Evolutionary conservation across 208 protist genomes (phyloP).

Genomic region (Wallacemonas sp.): DNA sequence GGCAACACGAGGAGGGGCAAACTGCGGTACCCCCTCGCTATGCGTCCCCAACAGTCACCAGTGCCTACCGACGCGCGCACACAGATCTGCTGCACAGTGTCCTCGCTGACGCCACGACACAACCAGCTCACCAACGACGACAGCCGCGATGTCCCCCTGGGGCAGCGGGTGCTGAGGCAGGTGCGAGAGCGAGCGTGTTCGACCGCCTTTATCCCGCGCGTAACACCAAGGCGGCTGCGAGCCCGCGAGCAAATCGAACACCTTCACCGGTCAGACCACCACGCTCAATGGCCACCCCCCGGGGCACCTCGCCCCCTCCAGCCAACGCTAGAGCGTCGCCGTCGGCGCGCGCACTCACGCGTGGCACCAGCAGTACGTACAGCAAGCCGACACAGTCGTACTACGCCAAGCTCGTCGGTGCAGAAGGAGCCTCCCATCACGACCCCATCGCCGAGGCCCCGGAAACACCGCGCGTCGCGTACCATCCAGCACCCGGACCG

Average conservation of each 20-base stretch:
- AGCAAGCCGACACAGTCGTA: slow-evolving; percentile 63
- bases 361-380: slow-evolving; percentile 22
- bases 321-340: neutral
- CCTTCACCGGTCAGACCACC: neutral
- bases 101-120: no score
- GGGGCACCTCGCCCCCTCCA: neutral
- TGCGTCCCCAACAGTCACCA: neutral
- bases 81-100: neutral
- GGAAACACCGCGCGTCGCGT: slow-evolving; percentile 48
- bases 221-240: neutral
- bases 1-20: no score
- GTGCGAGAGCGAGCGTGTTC: neutral
- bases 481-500: slow-evolving; percentile 51
- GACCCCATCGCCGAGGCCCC: slow-evolving; percentile 31
- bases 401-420: slow-evolving; percentile 41
- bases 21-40: neutral
- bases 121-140: no score
- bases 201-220: neutral
- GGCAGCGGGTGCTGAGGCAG: no score
- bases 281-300: slow-evolving; percentile 13
- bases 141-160: no score
- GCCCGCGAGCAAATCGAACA: neutral
- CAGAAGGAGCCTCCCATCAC: neutral
- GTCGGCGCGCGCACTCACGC: neutral
- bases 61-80: neutral